Evolutionary conservation across 2,329 filamentous ascomycete species (phyloP).

Genomic region (Aureobasidium lini): DNA sequence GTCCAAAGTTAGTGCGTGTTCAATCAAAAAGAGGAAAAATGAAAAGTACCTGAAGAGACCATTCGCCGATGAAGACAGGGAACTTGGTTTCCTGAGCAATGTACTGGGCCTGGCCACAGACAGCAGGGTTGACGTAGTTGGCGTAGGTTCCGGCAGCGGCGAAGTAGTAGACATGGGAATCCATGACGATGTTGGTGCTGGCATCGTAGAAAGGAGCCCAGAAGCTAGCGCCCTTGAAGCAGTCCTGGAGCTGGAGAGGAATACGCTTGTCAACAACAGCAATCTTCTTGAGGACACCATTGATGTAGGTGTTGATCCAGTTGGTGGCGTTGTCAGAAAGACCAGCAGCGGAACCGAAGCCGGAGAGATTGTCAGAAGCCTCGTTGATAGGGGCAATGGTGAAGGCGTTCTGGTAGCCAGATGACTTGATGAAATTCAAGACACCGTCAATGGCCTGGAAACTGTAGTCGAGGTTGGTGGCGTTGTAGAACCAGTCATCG

Average conservation of each 20-base stretch:
- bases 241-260: constrained; percentile 28
- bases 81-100: constrained; percentile 18
- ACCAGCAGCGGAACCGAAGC: constrained; percentile 26
- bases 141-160: constrained; percentile 16
- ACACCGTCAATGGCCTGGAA: constrained; percentile 27
- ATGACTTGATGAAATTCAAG: constrained; percentile 27
- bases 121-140: constrained; percentile 13
- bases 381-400: constrained; percentile 34
- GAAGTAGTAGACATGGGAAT: constrained; percentile 24
- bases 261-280: constrained; percentile 23
- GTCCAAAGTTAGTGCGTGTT: too few relatives aligned
- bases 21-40: too few relatives aligned
- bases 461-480: constrained; percentile 28
- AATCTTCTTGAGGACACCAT: constrained; percentile 22
- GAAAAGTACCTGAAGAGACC: constrained; percentile 8
- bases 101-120: constrained; percentile 17
- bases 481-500: constrained; percentile 30
- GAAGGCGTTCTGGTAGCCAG: constrained; percentile 25
- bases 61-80: constrained; percentile 26
- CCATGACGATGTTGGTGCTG: constrained; percentile 20
- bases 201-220: constrained; percentile 17
- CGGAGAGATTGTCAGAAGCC: constrained; percentile 28
- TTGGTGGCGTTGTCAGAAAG: constrained; percentile 23
- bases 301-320: constrained; percentile 25
- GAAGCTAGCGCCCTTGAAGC: constrained; percentile 16